Evolutionary conservation across 75 land plant species (phyloP).

Genomic region (Selaginella moellendorffii): DNA sequence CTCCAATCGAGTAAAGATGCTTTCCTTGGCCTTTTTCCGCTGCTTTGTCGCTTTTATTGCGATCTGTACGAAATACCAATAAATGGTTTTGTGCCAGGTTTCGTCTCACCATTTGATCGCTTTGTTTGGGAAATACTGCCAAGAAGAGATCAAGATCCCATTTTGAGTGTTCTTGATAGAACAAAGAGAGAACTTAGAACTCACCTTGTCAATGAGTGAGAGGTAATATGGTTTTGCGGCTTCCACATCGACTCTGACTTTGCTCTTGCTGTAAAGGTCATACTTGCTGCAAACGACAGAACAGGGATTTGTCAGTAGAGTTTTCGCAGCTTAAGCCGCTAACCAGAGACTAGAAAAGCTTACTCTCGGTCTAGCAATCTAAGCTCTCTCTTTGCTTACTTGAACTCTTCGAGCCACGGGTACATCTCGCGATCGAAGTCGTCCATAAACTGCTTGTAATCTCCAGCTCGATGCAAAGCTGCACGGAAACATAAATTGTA

Average conservation of each 20-base stretch:
- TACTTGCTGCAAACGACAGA: conserved; percentile 44
- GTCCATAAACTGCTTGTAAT: conserved; percentile 55
- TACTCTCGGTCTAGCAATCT: too few relatives aligned
- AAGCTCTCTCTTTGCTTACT: conserved; percentile 26
- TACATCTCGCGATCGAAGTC: conserved; percentile 53
- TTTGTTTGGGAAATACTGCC: background rate
- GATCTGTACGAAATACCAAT: too few relatives aligned
- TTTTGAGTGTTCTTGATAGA: background rate
- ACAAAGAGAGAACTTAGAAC: too few relatives aligned
- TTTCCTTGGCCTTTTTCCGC: too few relatives aligned
- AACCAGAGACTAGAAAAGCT: too few relatives aligned
- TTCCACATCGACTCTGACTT: conserved; percentile 60
- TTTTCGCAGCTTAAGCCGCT: too few relatives aligned
- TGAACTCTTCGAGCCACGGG: conserved; percentile 66
- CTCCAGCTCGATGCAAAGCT: conserved; percentile 61
- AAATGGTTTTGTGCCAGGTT: too few relatives aligned
- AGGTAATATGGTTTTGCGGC: conserved; percentile 68
- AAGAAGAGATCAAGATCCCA: background rate
- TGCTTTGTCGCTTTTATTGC: too few relatives aligned
- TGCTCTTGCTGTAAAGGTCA: conserved; percentile 88
- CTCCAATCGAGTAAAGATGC: too few relatives aligned
- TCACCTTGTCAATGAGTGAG: conserved; percentile 69
- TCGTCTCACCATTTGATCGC: background rate
- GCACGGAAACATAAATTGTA: conserved; percentile 4
- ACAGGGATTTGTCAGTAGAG: background rate